Base-by-base conservation (phyloP, 768 basidiomycete genomes). In the Rhizopogon salebrosus region DNA sequence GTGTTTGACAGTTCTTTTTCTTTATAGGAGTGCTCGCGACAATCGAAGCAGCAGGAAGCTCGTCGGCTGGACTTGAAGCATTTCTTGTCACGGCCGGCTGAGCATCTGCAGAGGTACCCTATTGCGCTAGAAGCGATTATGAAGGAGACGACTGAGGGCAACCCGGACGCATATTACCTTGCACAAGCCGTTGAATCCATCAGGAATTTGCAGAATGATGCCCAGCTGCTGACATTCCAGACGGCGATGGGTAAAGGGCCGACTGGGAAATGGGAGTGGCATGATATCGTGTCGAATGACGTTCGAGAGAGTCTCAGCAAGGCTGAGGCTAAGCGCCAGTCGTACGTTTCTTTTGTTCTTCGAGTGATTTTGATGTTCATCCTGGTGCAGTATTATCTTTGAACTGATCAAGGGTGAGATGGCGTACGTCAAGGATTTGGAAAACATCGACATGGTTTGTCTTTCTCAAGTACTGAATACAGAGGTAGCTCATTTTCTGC, bases 341-440 rank as follows among this genome's bases (percentile, higher is more conserved):
- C 85, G 92, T 94, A 65, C 69, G 89, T 69, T 36, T 3, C 14
- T 9, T 54, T 22, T 27, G 50, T 31, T 37, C 45, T 51, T 37
- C 41, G 16, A 14, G 10, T 6, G 22, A 10, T 16, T 52, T 35
- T 29, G 48, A 26, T 53, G 20, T 53, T 55, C 29, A 14, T 10
- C n/a, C 0, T 20, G 54, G 40, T 34, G 35, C 57, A 93, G 92
- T 40, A 84, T 93, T 61, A 93, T 95, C 48, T 97, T 95, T 62
- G 93, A 97, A 72, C 68, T 95, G 56, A 95, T 97, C 68, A 91
- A 95, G 68, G 89, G 90, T 57, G 93, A 97, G 68, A 95, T 95
- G 92, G 83, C 84, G 24, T 97, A 95, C 63, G 93, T 95, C 24
- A 89, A 85, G 60, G 93, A 97, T 74, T 69, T 97, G 54, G 89